phyloP scores from a whole-genome alignment of 1,139 yeast species.

The Pichia sp. region DNA sequence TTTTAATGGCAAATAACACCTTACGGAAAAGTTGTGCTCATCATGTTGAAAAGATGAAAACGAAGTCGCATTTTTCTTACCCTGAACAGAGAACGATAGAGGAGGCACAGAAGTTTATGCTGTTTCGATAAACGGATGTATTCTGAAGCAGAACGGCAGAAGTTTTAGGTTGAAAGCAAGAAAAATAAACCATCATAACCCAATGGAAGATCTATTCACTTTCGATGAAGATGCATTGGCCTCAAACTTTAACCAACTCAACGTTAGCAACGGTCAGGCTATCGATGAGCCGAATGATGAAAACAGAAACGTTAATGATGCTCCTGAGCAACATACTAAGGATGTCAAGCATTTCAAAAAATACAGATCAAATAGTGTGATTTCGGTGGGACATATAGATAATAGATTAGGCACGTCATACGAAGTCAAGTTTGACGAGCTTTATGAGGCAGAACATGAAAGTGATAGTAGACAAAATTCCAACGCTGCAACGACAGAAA shows the following conservation, averaged over 20 bases:
- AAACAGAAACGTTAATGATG: conserved; percentile 4
- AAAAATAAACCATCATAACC: background rate
- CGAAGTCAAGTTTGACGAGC: conserved; percentile 42
- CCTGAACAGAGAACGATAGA: background rate
- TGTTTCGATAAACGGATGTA: too few species aligned
- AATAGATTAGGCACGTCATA: conserved; percentile 44
- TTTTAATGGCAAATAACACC: too few species aligned
- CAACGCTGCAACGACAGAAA: background rate
- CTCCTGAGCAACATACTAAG: background rate
- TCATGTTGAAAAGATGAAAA: background rate
- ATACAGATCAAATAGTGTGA: conserved; percentile 30
- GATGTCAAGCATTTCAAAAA: conserved; percentile 21
- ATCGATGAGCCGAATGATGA: background rate
- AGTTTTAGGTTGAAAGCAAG: background rate
- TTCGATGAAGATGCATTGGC: conserved; percentile 29
- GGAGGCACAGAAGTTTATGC: too few species aligned
- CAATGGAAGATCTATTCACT: conserved; percentile 27
- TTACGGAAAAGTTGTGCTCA: background rate
- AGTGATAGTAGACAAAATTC: conserved; percentile 21
- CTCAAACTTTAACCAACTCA: conserved; percentile 6
- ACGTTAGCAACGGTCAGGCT: background rate
- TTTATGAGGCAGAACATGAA: conserved; percentile 23
- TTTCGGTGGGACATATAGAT: conserved; percentile 35
- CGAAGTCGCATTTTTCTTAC: background rate
- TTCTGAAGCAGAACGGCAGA: background rate